A percentile compares a stretch with the other conserved stretches of the same genome.
Conservation (phyloP, 176 grass and related monocot genomes). For the Musa acuminata region DNA sequence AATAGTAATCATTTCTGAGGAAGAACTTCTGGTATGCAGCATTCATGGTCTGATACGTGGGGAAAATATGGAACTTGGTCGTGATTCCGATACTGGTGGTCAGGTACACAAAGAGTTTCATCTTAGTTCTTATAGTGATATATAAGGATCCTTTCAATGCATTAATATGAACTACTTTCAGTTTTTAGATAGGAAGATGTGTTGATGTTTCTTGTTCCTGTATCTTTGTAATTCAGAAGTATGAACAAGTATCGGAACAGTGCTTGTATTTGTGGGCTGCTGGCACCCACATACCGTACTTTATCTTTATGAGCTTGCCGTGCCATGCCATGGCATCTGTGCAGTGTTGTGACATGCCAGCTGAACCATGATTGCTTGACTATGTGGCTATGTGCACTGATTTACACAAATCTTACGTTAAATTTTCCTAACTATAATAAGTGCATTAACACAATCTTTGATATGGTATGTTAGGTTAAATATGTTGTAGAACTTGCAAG, state of each 20-base stretch:
- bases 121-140: not conserved
- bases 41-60: conserved; percentile 83
- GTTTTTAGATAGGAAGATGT: not conserved
- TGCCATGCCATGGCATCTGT: too few relatives aligned
- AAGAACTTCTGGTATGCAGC: conserved; percentile 19
- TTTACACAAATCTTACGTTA: not conserved
- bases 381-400: too few relatives aligned
- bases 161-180: not conserved
- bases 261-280: too few relatives aligned
- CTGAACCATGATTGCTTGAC: too few relatives aligned
- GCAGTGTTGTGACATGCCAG: too few relatives aligned
- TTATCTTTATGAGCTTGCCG: too few relatives aligned
- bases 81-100: conserved; percentile 80
- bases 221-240: not conserved
- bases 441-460: not conserved
- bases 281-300: too few relatives aligned
- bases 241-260: not conserved
- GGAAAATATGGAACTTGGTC: conserved; percentile 84
- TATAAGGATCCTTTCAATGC: not conserved
- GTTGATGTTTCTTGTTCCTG: not conserved
- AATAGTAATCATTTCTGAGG: not conserved
- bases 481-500: conserved; percentile 83
- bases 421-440: conserved; percentile 1
- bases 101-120: conserved; percentile 35
- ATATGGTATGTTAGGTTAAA: conserved; percentile 43